These are phyloP conservation scores for Suillus sp. DNA, from an alignment of 768 basidiomycete species.

Conservation along the genomic window DNA sequence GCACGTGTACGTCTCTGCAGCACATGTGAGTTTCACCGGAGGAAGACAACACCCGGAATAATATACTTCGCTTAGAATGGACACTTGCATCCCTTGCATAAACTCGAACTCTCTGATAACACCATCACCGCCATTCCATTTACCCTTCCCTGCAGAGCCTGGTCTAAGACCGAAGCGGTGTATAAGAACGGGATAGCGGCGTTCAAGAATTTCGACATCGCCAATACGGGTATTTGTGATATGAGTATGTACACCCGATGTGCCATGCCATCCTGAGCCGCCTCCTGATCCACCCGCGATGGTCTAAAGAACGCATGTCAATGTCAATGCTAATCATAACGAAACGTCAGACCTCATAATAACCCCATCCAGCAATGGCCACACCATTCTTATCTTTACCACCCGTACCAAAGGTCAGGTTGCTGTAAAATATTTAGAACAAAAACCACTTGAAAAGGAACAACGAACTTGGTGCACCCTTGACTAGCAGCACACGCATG, in stretches of 20 bases:
- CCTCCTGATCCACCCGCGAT: conserved; percentile 95
- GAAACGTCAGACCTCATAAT: conserved; percentile 61
- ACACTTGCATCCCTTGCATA: conserved; percentile 79
- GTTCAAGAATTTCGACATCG: conserved; percentile 91
- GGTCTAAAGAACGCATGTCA: conserved; percentile 51
- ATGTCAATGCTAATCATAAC: conserved; percentile 13
- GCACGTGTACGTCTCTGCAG: conserved; percentile 76
- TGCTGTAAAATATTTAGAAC: conserved; percentile 44
- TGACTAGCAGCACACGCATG: conserved; percentile 90
- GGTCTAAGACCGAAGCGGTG: conserved; percentile 78
- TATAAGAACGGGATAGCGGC: conserved; percentile 89
- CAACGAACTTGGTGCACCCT: conserved; percentile 84
- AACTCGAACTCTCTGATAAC: conserved; percentile 84
- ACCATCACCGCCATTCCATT: conserved; percentile 82
- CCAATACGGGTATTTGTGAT: conserved; percentile 93
- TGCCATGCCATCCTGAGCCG: conserved; percentile 87
- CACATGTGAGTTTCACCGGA: conserved; percentile 5
- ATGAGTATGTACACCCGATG: conserved; percentile 91
- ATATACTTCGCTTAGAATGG: conserved; percentile 81
- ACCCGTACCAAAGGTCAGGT: conserved; percentile 86
- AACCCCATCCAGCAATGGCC: conserved; percentile 83
- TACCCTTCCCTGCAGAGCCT: conserved; percentile 70
- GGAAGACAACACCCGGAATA: background rate
- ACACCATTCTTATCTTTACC: conserved; percentile 84
- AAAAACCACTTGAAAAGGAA: conserved; percentile 7